Evolutionary conservation across 139 green algal species (phyloP), one percentile per base, ranked within the genome.

Genomic region (Chlamydomonas schloesseri): DNA sequence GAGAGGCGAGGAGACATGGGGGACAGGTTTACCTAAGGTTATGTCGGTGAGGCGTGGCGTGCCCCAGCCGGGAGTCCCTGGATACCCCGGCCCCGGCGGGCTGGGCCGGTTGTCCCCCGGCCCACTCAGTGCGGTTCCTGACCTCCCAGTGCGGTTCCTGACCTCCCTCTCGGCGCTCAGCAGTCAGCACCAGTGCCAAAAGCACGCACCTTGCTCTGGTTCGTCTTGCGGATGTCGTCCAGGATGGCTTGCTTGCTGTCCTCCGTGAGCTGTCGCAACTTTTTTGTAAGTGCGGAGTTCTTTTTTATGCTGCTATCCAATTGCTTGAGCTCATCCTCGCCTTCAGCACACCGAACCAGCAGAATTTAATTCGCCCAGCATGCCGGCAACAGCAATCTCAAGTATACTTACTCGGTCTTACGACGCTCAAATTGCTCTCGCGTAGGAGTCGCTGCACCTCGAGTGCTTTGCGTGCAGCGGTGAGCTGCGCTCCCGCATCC

Each of bases 221-320:
- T 99, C 21, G 94, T 91, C n/a, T 94, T 94, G 0, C 53, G 21
- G 17, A 97, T 92, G 46, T 99, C 97, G 26, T 94, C 89, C 36
- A 96, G 84, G n/a, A 98, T 58, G 8, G 81, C 60, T 13, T 81
- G 64, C 29, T 81, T 81, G n/a, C 88, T 92, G 36, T 98, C 95
- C 46, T 96, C 93, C 6, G 78, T 93, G n/a, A 99, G 65, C 64
- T 80, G 37, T 29, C 86, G 82, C 47, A 99, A 91, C 89, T 97
- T 98, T 84, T 98, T 97, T 29, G 97, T 95, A 14, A 99, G 79
- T 1, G 95, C 93, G 0, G 90, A 96, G 90, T 99, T 99, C 58
- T 92, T 91, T 89, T 99, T 99, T 53, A 99, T 94, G 87, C 93
- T 97, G 37, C 92, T 95, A 87, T 99, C 97, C 31, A 97, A 90